These are phyloP conservation scores for Cytospora schulzeri DNA, from an alignment of 2,329 filamentous ascomycete genomes.

Conservation along the genomic window DNA sequence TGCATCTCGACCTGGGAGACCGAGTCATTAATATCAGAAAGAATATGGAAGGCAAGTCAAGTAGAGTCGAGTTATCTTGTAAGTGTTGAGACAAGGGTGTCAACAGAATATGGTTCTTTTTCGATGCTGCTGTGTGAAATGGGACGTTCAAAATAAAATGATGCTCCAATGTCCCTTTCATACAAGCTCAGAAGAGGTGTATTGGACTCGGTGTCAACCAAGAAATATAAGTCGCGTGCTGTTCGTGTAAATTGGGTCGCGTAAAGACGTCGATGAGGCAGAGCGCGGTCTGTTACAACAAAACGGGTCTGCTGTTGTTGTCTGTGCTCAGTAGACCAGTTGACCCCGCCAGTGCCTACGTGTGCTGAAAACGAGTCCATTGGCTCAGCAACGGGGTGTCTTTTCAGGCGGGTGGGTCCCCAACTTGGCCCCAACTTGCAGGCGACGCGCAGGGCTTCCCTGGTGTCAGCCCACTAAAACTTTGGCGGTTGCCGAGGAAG, in stretches of 20 bases:
- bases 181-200: neutral
- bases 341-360: neutral
- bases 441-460: neutral
- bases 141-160: neutral
- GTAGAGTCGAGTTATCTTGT: neutral
- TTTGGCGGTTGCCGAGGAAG: conserved; percentile 22
- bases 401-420: conserved; percentile 11
- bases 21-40: neutral
- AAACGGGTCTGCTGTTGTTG: conserved; percentile 23
- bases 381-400: conserved; percentile 25
- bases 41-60: conserved; percentile 13
- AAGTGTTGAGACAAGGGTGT: conserved; percentile 5
- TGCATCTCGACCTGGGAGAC: conserved; percentile 45
- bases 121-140: conserved; percentile 11
- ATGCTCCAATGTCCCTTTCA: conserved; percentile 3
- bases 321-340: conserved; percentile 5
- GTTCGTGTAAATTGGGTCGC: conserved; percentile 27
- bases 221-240: conserved; percentile 19
- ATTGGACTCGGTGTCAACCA: conserved; percentile 1
- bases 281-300: conserved; percentile 1
- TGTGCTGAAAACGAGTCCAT: conserved; percentile 10
- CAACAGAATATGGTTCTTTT: neutral
- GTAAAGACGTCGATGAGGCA: conserved; percentile 5
- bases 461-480: conserved; percentile 13
- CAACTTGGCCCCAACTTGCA: neutral